Percentiles rank a stretch among this genome's conserved stretches.
phyloP scores from a whole-genome alignment of 2,329 filamentous ascomycete species.

The Teratosphaeriaceae sp. region DNA sequence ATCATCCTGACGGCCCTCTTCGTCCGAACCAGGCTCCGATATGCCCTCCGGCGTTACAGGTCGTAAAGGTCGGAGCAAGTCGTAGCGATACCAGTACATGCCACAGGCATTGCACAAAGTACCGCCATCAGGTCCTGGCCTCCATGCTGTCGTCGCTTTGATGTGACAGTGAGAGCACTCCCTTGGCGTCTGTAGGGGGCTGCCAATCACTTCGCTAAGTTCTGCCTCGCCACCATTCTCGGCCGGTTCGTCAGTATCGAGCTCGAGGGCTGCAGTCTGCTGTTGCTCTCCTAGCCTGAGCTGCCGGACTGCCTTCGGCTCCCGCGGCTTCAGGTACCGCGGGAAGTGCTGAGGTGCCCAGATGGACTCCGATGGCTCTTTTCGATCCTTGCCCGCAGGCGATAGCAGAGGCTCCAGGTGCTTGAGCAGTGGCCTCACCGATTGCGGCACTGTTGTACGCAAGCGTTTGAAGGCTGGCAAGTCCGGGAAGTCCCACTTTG shows the following conservation, averaged over 20 bases:
- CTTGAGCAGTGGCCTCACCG: not conserved
- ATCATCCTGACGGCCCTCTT: constrained; percentile 2
- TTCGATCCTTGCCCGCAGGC: constrained; percentile 4
- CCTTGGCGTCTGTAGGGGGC: no score
- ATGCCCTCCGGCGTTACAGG: constrained; percentile 14
- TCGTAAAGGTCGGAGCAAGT: constrained; percentile 22
- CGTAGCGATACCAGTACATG: constrained; percentile 24
- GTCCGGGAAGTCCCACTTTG: constrained; percentile 23
- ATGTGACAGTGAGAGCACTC: constrained; percentile 24
- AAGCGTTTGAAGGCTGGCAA: constrained; percentile 11
- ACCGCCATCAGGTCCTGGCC: constrained; percentile 21
- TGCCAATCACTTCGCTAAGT: no score
- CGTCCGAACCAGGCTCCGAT: constrained; percentile 5
- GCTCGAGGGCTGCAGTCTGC: no score
- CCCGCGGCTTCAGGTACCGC: constrained; percentile 1
- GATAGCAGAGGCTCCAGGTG: constrained; percentile 6
- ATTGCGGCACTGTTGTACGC: not conserved
- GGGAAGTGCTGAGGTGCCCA: constrained; percentile 16
- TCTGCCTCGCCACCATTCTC: no score
- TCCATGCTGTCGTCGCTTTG: constrained; percentile 18
- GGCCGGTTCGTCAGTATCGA: no score
- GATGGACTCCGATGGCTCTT: constrained; percentile 10
- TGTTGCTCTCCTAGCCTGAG: not conserved
- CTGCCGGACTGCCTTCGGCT: not conserved
- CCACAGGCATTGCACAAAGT: constrained; percentile 25